Percentiles rank a stretch among this genome's conserved stretches.
Conservation (phyloP, 169 alveolate species). For the Ichthyophthirius multifiliis region DNA sequence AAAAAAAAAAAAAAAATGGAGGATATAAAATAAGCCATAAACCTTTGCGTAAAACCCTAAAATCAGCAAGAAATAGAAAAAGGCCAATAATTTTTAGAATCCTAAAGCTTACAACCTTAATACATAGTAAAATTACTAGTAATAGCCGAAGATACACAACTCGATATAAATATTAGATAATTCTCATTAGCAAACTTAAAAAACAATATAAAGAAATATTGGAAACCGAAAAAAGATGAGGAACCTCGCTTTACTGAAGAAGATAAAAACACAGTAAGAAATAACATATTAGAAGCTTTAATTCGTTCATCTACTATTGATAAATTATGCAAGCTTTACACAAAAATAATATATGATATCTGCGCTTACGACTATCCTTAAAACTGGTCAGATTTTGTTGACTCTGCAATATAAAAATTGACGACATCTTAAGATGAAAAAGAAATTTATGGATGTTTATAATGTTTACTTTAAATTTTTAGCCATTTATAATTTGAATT, state of each 20-base stretch:
- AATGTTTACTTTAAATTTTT: neutral
- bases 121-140: neutral
- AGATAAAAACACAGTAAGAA: neutral
- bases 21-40: no score
- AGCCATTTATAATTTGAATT: conserved; percentile 21
- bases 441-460: neutral
- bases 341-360: neutral
- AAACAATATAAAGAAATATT: neutral
- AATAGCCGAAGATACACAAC: neutral
- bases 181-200: neutral
- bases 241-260: neutral
- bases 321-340: neutral
- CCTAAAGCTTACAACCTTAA: neutral
- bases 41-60: neutral
- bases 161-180: neutral
- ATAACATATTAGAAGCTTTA: neutral
- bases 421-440: neutral
- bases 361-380: neutral
- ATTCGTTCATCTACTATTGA: neutral
- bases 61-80: neutral
- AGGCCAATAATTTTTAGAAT: neutral
- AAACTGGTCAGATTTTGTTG: neutral
- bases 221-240: neutral
- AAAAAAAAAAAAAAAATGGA: no score
- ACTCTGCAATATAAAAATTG: neutral